phyloP scores from a whole-genome alignment of 2,329 filamentous ascomycete species.

The Aspergillus ochraceoroseus region DNA sequence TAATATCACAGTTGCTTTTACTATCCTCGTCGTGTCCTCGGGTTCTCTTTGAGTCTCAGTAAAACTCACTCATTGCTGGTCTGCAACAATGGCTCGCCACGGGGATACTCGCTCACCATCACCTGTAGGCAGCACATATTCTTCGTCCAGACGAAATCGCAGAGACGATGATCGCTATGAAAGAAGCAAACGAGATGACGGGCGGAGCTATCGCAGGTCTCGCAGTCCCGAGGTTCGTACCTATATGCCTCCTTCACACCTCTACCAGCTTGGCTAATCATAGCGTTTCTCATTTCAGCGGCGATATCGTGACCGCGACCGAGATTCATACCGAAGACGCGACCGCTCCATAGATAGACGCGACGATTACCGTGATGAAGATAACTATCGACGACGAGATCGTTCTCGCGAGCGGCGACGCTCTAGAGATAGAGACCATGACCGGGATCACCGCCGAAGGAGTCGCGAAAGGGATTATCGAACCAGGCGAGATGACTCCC shows the following conservation, averaged over 20 bases:
- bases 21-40: slow-evolving; percentile 21
- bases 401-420: slow-evolving; percentile 61
- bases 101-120: slow-evolving; percentile 78
- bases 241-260: background rate
- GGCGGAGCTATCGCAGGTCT: slow-evolving; percentile 44
- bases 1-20: slow-evolving; percentile 20
- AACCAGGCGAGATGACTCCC: slow-evolving; percentile 67
- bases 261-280: slow-evolving; percentile 14
- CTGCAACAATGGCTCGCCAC: slow-evolving; percentile 56
- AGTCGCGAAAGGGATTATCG: slow-evolving; percentile 67
- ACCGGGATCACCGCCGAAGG: slow-evolving; percentile 56
- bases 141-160: slow-evolving; percentile 61
- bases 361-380: slow-evolving; percentile 52
- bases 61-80: slow-evolving; percentile 51
- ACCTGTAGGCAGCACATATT: slow-evolving; percentile 80
- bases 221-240: slow-evolving; percentile 47
- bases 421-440: slow-evolving; percentile 52
- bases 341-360: slow-evolving; percentile 61
- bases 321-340: slow-evolving; percentile 58
- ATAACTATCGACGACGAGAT: slow-evolving; percentile 61
- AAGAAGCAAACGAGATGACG: slow-evolving; percentile 50
- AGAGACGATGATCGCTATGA: slow-evolving; percentile 53
- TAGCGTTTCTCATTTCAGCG: slow-evolving; percentile 41
- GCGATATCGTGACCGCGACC: slow-evolving; percentile 50
- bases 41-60: slow-evolving; percentile 37